Evolutionary conservation across 495 filamentous ascomycete species (phyloP).

Genomic region (Sordaria brevicollis): DNA sequence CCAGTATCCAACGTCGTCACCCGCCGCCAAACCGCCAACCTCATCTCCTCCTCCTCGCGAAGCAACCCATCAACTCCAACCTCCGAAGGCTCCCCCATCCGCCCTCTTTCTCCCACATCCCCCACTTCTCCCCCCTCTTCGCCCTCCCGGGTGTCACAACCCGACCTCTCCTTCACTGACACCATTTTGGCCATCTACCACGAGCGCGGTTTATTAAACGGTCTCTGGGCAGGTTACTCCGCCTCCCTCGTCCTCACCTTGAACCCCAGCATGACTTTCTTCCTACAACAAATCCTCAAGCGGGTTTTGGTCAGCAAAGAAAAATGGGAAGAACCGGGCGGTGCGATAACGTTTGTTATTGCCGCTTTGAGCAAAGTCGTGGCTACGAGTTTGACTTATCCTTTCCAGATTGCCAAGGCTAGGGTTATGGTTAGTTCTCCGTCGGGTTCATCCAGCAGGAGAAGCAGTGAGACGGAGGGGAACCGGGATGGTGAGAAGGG

Average conservation of each 20-base stretch:
- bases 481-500: background rate
- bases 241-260: conserved; percentile 70
- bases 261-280: conserved; percentile 80
- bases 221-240: conserved; percentile 88
- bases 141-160: background rate
- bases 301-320: conserved; percentile 42
- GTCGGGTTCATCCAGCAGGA: conserved; percentile 9
- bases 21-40: conserved; percentile 59
- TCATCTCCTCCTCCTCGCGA: conserved; percentile 13
- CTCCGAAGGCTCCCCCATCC: background rate
- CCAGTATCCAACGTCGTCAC: conserved; percentile 80
- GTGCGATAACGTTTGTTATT: conserved; percentile 45
- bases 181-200: conserved; percentile 53
- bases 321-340: conserved; percentile 41
- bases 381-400: conserved; percentile 75
- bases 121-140: too few species aligned
- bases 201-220: conserved; percentile 58
- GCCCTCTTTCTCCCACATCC: background rate
- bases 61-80: background rate
- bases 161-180: conserved; percentile 36
- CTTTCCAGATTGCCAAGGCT: conserved; percentile 73
- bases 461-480: conserved; percentile 6
- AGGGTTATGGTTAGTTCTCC: conserved; percentile 54
- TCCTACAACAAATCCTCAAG: conserved; percentile 64
- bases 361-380: conserved; percentile 74